Conservation (phyloP, 495 filamentous ascomycete genomes). For the Thozetella sp. region DNA sequence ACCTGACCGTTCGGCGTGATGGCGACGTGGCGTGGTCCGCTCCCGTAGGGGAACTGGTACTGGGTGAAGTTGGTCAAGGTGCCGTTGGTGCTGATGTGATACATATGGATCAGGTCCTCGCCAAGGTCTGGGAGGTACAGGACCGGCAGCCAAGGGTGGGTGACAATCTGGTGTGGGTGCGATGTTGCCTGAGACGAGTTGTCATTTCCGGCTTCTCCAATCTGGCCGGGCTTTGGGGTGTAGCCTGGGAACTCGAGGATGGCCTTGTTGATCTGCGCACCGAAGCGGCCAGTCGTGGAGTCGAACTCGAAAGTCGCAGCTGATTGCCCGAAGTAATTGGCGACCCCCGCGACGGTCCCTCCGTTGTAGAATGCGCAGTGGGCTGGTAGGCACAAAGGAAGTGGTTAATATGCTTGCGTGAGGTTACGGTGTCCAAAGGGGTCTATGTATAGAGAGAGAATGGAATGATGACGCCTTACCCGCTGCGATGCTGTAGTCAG, state of each 20-base stretch:
- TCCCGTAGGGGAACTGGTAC: neutral
- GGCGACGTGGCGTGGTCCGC: constrained; percentile 2
- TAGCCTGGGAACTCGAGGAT: neutral
- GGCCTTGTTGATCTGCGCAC: neutral
- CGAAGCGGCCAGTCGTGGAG: neutral
- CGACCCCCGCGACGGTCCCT: neutral
- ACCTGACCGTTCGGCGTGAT: neutral
- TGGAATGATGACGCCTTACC: neutral
- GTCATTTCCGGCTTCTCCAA: constrained; percentile 1
- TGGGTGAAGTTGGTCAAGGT: neutral
- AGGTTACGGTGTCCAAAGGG: neutral
- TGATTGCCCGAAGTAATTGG: neutral
- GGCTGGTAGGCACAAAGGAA: neutral
- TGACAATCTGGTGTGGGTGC: neutral
- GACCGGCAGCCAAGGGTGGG: neutral
- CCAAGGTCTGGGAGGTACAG: neutral
- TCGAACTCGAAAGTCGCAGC: neutral
- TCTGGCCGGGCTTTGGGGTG: constrained; percentile 1
- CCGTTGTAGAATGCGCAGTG: neutral
- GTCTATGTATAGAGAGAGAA: neutral
- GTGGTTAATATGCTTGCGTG: neutral
- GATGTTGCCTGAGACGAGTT: neutral
- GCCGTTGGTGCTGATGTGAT: neutral
- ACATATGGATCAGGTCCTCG: neutral
- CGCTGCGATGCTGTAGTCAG: neutral